phyloP scores from a whole-genome alignment of 116 monocot species.

The Phalaenopsis hybrid region DNA sequence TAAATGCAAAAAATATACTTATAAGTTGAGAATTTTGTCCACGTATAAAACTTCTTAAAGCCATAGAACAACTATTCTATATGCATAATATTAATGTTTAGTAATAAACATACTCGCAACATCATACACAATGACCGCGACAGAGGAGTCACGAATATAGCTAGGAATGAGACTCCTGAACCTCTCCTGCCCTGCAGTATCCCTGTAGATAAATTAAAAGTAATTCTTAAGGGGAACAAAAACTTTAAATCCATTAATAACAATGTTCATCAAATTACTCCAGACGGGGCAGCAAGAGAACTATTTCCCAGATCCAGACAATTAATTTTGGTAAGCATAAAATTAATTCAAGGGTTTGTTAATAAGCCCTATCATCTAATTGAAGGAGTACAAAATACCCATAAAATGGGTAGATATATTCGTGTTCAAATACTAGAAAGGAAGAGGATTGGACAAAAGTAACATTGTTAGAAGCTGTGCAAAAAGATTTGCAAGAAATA shows the following conservation, averaged over 20 bases:
- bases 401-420: no score
- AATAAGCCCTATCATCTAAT: not conserved
- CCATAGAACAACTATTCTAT: not conserved
- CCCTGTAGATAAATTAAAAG: conserved; percentile 19
- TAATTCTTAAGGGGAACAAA: not conserved
- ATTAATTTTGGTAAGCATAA: not conserved
- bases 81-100: not conserved
- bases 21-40: not conserved
- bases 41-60: not conserved
- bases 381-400: not conserved
- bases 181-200: conserved; percentile 66
- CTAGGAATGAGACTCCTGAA: conserved; percentile 70
- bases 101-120: conserved; percentile 44
- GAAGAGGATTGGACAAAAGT: no score
- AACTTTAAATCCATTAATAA: not conserved
- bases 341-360: not conserved
- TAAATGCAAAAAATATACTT: conserved; percentile 1
- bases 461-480: no score
- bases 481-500: no score
- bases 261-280: not conserved
- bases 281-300: not conserved
- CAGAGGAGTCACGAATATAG: conserved; percentile 66
- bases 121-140: conserved; percentile 66
- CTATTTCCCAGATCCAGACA: not conserved
- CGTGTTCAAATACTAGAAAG: no score